Conservation (phyloP, 805 yeast species). For the Starmera quercuum region DNA sequence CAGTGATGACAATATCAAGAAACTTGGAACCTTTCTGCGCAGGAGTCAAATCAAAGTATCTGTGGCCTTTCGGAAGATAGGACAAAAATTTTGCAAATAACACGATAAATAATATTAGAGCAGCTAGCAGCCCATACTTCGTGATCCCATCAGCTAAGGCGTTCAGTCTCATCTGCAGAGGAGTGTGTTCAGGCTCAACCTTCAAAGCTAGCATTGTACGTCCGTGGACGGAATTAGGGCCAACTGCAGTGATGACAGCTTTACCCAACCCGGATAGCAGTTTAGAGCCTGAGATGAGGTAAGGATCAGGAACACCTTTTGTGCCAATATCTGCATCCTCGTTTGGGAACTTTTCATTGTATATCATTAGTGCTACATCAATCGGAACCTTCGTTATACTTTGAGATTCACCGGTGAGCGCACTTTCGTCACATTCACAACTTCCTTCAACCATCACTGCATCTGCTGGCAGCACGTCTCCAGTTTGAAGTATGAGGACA, state of each 20-base stretch:
- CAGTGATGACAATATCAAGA: slow-evolving; percentile 78
- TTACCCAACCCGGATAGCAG: slow-evolving; percentile 79
- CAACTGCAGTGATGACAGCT: slow-evolving; percentile 86
- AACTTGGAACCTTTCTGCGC: slow-evolving; percentile 81
- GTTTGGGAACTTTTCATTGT: slow-evolving; percentile 18
- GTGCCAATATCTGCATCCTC: slow-evolving; percentile 28
- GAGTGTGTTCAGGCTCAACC: slow-evolving; percentile 77
- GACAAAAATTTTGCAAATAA: slow-evolving; percentile 70
- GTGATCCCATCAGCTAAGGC: slow-evolving; percentile 88
- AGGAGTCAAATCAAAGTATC: slow-evolving; percentile 35
- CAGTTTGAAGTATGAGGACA: slow-evolving; percentile 74
- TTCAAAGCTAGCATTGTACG: slow-evolving; percentile 78
- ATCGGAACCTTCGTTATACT: slow-evolving; percentile 68
- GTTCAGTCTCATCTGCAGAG: slow-evolving; percentile 77
- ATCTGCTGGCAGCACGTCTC: slow-evolving; percentile 91
- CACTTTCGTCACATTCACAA: slow-evolving; percentile 85
- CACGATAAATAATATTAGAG: slow-evolving; percentile 71
- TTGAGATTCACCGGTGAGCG: slow-evolving; percentile 90
- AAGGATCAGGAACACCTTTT: slow-evolving; percentile 57
- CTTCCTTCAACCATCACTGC: slow-evolving; percentile 65
- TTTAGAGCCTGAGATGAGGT: slow-evolving; percentile 87
- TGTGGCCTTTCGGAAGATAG: slow-evolving; percentile 45
- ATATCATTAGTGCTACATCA: slow-evolving; percentile 24
- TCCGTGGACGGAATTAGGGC: slow-evolving; percentile 84
- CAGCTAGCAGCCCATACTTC: slow-evolving; percentile 86